These are phyloP conservation scores for Blastocystis sp. DNA, from an alignment of 352 stramenopile genomes.

Conservation along the genomic window DNA sequence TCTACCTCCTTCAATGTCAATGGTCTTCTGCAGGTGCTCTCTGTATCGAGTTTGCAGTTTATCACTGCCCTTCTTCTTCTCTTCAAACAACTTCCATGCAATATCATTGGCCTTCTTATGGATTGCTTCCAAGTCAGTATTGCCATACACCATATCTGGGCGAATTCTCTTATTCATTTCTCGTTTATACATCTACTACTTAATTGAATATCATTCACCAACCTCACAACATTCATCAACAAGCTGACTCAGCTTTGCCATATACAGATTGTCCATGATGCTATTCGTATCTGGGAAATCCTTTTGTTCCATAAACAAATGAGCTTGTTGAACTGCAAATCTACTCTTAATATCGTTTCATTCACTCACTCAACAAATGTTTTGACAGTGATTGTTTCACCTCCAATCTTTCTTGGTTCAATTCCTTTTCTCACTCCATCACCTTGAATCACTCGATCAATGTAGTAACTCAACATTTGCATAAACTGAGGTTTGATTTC, in stretches of 20 bases:
- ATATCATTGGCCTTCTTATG: background rate
- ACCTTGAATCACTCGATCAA: background rate
- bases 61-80: background rate
- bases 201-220: background rate
- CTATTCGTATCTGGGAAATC: background rate
- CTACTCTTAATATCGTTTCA: background rate
- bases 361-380: background rate
- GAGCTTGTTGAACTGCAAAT: background rate
- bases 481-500: background rate
- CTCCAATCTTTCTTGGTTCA: background rate
- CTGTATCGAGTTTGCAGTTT: background rate
- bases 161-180: too few relatives aligned
- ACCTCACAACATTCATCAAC: background rate
- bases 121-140: background rate
- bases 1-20: background rate
- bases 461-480: background rate
- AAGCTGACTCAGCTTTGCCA: background rate
- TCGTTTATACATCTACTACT: background rate
- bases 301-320: background rate
- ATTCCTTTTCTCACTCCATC: background rate
- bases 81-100: background rate
- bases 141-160: background rate
- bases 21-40: background rate
- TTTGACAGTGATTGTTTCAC: background rate
- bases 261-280: background rate